These are phyloP conservation scores for Solanum pinnatisectum DNA, from an alignment of 257 asterid genomes.

Conservation along the genomic window DNA sequence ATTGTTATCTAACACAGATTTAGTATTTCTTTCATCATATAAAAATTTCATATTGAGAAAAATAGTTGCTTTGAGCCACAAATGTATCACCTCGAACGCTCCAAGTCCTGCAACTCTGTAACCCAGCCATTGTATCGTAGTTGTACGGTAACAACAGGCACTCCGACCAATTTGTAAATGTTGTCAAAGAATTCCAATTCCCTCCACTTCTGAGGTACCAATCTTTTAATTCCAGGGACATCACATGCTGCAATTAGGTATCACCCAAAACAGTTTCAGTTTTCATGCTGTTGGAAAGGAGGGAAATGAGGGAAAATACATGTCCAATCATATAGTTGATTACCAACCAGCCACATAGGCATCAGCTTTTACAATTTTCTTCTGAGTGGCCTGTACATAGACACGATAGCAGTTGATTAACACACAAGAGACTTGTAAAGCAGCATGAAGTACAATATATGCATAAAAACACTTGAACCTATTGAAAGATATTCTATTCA, in stretches of 20 bases:
- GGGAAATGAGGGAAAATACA: conserved; percentile 6
- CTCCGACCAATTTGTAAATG: conserved; percentile 86
- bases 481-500: not conserved
- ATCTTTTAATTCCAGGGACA: conserved; percentile 93
- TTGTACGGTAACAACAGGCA: conserved; percentile 97
- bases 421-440: not conserved
- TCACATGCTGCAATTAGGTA: conserved; percentile 72
- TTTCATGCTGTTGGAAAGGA: not conserved
- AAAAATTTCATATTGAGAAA: not conserved
- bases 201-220: conserved; percentile 82
- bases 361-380: conserved; percentile 80
- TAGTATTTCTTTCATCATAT: not conserved
- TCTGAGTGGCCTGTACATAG: conserved; percentile 79
- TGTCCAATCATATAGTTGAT: conserved; percentile 1
- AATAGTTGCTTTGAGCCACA: not conserved
- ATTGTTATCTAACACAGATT: not conserved
- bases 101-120: conserved; percentile 87
- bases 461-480: not conserved
- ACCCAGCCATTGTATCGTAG: conserved; percentile 97
- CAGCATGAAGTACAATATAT: not conserved
- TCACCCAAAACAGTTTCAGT: not conserved
- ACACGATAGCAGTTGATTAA: not conserved
- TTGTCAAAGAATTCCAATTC: conserved; percentile 80
- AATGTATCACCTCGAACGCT: conserved; percentile 59
- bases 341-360: conserved; percentile 91